Base-by-base conservation (phyloP, 768 basidiomycete species). In the Imleria badia region DNA sequence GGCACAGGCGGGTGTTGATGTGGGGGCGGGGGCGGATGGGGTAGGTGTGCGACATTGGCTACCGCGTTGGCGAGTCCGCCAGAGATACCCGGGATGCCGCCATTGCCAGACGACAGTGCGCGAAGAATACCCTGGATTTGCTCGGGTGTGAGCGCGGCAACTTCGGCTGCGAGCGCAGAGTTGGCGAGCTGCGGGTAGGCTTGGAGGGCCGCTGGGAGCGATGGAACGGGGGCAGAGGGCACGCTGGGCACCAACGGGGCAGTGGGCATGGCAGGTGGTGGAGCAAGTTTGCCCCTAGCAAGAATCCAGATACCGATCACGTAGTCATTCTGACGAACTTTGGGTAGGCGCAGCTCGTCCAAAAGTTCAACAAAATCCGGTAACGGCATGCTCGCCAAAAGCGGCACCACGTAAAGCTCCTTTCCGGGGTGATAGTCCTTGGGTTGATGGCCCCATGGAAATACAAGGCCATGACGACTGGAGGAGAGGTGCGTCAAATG, bases 291-390 rank as follows among this genome's bases (percentile, higher is more conserved):
- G 23, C 89, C 92, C 69, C 87, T 93, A 62, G 80, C 82, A 17
- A 94, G 76, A n/a, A 96, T 80, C 83, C 91, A 93, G 14, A 95
- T 83, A 22, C 89, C 89, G 41, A 96, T 74, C 36, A 96, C 77
- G 56, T 84, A 84, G 65, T 91, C 82, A 3, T 73, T 67, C n/a
- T 69, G 78, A 29, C 93, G 80, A 11, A 73, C 65, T 61, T 81
- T 83, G 14, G 91, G 89, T 2, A 96, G 68, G 52, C 76, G 78
- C 43, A 93, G 77, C 26, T 89, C 78, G 60, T 95, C 93, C 44
- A 94, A 70, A 2, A 95, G 75, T 62, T 94, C 91, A 60, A 95
- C 79, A 62, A 85, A 95, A 54, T 95, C 94, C 1, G 94, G 94
- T 2, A 94, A 72, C 0, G 85, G 77, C 46, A 86, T 80, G 29